Conservation (phyloP, 768 basidiomycete species). For the Fomitopsis serialis region DNA sequence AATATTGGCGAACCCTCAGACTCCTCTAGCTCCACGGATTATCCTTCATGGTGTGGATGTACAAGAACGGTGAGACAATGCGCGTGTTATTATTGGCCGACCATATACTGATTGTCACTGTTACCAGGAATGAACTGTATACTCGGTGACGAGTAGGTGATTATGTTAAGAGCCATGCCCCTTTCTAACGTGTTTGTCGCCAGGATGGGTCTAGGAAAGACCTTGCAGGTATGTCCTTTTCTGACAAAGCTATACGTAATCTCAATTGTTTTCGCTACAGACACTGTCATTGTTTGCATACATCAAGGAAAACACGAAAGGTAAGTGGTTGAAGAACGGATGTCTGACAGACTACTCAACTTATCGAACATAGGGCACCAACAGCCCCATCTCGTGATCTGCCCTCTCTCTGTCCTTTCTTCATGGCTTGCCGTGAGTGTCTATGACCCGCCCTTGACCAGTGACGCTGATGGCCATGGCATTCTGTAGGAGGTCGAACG, state of each 20-base stretch:
- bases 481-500: conserved; percentile 42
- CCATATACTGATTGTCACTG: not conserved
- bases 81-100: too few species aligned
- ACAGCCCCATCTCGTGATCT: conserved; percentile 68
- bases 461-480: not conserved
- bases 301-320: conserved; percentile 47
- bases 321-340: conserved; percentile 19
- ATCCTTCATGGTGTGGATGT: conserved; percentile 61
- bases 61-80: conserved; percentile 61
- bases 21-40: conserved; percentile 48
- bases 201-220: conserved; percentile 65
- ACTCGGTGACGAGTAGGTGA: conserved; percentile 59
- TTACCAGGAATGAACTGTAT: conserved; percentile 59
- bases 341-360: not conserved
- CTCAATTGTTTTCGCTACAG: too few species aligned
- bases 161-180: not conserved
- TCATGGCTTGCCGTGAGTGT: conserved; percentile 52
- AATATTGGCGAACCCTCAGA: not conserved
- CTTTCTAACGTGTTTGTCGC: not conserved
- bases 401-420: conserved; percentile 62
- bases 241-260: not conserved
- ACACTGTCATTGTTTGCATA: conserved; percentile 65
- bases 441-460: too few species aligned
- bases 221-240: conserved; percentile 41
- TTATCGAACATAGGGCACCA: conserved; percentile 24